Conservation (phyloP, 2,329 filamentous ascomycete species). For the Phaeosphaeriaceae sp. region DNA sequence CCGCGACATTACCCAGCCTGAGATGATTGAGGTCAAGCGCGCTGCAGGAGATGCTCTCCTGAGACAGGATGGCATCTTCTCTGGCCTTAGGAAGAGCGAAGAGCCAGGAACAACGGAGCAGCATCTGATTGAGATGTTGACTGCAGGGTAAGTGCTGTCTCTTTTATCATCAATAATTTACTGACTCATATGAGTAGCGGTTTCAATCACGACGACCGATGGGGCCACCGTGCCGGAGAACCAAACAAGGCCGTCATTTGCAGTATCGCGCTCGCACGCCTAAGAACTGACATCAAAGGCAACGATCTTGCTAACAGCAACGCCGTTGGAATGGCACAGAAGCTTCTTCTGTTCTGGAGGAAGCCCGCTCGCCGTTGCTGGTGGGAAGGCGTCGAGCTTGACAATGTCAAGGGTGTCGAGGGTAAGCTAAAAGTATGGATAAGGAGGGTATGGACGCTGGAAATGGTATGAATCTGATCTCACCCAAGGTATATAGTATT, state of each 20-base stretch:
- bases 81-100: conserved; percentile 90
- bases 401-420: conserved; percentile 86
- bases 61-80: conserved; percentile 93
- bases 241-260: conserved; percentile 99
- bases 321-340: conserved; percentile 97
- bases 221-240: conserved; percentile 97
- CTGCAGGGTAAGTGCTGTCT: conserved; percentile 75
- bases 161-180: neutral
- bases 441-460: conserved; percentile 94
- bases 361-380: conserved; percentile 96
- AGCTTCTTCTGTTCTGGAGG: conserved; percentile 95
- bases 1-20: conserved; percentile 79
- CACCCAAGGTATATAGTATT: neutral
- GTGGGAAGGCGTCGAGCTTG: conserved; percentile 97
- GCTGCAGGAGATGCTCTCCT: conserved; percentile 87
- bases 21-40: conserved; percentile 97
- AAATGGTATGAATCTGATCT: conserved; percentile 70
- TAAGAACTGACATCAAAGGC: conserved; percentile 86
- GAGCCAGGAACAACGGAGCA: conserved; percentile 97
- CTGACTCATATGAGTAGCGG: conserved; percentile 64
- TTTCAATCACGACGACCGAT: conserved; percentile 93
- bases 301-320: conserved; percentile 75
- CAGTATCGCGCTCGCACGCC: conserved; percentile 88
- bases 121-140: conserved; percentile 98
- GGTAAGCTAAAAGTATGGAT: conserved; percentile 98